These are phyloP conservation scores for Cladorrhinum sp. DNA, from an alignment of 2,329 filamentous ascomycete species.

Conservation along the genomic window DNA sequence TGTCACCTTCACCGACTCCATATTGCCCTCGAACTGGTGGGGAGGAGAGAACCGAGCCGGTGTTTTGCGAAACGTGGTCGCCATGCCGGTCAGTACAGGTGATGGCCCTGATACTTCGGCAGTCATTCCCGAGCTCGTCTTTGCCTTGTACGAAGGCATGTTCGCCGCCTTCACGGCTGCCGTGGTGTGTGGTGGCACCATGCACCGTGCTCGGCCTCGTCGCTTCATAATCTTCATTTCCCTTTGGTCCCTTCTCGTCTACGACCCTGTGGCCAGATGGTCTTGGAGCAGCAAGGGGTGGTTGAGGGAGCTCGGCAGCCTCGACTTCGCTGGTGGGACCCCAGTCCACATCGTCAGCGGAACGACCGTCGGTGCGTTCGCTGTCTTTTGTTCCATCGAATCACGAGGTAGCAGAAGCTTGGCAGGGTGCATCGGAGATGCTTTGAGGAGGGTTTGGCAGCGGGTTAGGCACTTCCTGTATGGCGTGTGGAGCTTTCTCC, in stretches of 20 bases:
- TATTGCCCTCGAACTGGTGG: slow-evolving; percentile 14
- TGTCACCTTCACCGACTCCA: slow-evolving; percentile 17
- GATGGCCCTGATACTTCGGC: slow-evolving; percentile 10
- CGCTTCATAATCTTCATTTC: slow-evolving; percentile 22
- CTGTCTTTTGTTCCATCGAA: slow-evolving; percentile 35
- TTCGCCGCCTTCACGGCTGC: slow-evolving; percentile 23
- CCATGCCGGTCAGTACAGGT: slow-evolving; percentile 7
- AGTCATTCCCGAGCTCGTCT: slow-evolving; percentile 19
- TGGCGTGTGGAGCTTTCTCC: slow-evolving; percentile 6
- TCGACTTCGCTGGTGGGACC: slow-evolving; percentile 50
- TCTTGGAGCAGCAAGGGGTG: slow-evolving; percentile 52
- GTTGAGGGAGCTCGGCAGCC: slow-evolving; percentile 47
- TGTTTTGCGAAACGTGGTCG: slow-evolving; percentile 11
- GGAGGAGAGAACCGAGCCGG: slow-evolving; percentile 14
- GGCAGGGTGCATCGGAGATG: not conserved
- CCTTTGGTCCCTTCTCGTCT: slow-evolving; percentile 17
- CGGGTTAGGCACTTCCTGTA: not conserved
- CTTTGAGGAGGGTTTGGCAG: not conserved
- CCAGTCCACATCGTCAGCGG: slow-evolving; percentile 50
- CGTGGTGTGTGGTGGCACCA: slow-evolving; percentile 18
- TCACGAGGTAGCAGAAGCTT: slow-evolving; percentile 3
- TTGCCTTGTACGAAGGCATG: slow-evolving; percentile 21
- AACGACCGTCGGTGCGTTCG: slow-evolving; percentile 48
- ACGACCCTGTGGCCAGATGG: slow-evolving; percentile 34
- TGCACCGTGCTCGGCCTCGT: slow-evolving; percentile 16